These are phyloP conservation scores for Trichosporon asahii DNA, from an alignment of 1,284 basidiomycete species.

Conservation along the genomic window DNA sequence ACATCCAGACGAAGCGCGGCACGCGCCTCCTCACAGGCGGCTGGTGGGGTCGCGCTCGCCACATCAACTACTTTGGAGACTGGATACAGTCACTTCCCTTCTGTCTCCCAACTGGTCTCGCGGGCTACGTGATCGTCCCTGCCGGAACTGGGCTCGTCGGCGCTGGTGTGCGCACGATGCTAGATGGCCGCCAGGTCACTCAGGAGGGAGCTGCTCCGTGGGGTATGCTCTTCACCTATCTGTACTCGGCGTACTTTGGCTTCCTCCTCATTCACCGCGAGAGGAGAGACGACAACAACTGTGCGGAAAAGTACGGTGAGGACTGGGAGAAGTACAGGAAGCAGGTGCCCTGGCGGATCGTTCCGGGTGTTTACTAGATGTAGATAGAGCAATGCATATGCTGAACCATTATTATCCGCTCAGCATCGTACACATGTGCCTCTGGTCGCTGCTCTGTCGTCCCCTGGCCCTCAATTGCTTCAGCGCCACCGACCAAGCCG, in stretches of 20 bases:
- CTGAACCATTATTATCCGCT: too few relatives aligned
- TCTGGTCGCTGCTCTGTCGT: not conserved
- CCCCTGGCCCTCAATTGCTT: not conserved
- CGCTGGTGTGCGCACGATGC: not conserved
- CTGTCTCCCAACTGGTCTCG: conserved; percentile 11
- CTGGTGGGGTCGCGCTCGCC: conserved; percentile 14
- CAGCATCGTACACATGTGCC: not conserved
- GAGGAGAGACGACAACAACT: conserved; percentile 14
- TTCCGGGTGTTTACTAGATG: conserved; percentile 16
- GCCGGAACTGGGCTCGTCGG: not conserved
- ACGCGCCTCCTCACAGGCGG: conserved; percentile 15
- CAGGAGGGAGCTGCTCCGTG: conserved; percentile 10
- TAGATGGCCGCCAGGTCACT: conserved; percentile 14
- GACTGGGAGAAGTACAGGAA: conserved; percentile 15
- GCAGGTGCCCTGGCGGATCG: conserved; percentile 12
- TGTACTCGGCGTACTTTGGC: conserved; percentile 17
- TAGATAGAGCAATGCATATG: not conserved
- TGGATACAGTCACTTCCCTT: conserved; percentile 16
- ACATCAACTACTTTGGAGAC: conserved; percentile 19
- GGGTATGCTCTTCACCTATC: conserved; percentile 18
- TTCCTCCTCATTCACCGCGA: conserved; percentile 14
- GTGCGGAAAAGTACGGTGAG: conserved; percentile 13
- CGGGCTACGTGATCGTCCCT: conserved; percentile 6
- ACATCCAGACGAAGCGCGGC: conserved; percentile 15
- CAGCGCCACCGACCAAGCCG: not conserved